These are phyloP conservation scores for Eucalyptus albens DNA, from an alignment of 345 rosid genomes.

Conservation along the genomic window DNA sequence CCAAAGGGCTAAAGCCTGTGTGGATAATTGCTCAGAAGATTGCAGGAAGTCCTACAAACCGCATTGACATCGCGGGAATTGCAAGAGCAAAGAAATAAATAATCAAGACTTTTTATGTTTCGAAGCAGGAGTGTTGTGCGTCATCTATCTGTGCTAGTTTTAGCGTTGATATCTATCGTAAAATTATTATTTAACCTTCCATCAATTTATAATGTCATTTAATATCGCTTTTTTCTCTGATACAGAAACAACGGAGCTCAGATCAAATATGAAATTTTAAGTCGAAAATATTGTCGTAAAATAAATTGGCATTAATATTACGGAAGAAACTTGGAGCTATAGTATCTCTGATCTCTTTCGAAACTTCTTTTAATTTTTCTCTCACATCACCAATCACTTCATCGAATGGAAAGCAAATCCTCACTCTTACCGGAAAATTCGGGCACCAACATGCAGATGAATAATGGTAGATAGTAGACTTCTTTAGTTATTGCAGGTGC, in stretches of 20 bases:
- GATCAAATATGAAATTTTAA: background rate
- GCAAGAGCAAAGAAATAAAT: background rate
- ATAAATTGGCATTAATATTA: background rate
- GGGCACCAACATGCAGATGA: background rate
- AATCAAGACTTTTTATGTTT: background rate
- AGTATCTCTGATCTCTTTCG: background rate
- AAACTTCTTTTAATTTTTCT: background rate
- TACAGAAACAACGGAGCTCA: background rate
- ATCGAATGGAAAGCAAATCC: background rate
- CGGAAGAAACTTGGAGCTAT: background rate
- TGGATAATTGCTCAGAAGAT: background rate
- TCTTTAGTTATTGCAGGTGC: background rate
- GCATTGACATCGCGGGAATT: background rate
- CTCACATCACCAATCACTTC: background rate
- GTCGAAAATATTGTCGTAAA: accelerated
- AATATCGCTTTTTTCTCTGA: background rate
- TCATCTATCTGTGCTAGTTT: background rate
- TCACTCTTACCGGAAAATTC: background rate
- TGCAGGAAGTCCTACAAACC: background rate
- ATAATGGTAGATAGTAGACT: background rate
- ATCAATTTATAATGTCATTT: background rate
- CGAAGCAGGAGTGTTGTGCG: background rate
- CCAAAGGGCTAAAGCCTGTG: background rate
- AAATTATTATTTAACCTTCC: background rate
- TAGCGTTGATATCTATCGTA: background rate